Percentiles rank a stretch among this genome's conserved stretches.
Conservation (phyloP, 768 basidiomycete genomes). For the Suillus discolor region DNA sequence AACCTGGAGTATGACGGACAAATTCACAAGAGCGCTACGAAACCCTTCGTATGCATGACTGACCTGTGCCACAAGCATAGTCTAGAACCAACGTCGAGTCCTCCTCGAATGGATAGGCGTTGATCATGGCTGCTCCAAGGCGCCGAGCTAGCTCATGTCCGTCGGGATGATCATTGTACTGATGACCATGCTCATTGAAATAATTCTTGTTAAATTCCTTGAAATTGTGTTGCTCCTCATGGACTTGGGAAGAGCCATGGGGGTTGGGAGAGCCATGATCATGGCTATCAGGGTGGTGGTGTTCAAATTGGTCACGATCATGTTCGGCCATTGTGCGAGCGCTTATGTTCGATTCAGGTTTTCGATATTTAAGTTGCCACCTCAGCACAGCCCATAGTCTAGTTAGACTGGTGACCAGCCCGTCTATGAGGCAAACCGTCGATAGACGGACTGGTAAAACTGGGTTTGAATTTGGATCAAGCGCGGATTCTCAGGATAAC, state of each 20-base stretch:
- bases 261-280: background rate
- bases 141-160: slow-evolving; percentile 23
- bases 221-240: slow-evolving; percentile 10
- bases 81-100: slow-evolving; percentile 64
- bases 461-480: no score
- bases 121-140: slow-evolving; percentile 30
- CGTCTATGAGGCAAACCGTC: no score
- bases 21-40: background rate
- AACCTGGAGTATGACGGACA: slow-evolving; percentile 41
- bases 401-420: no score
- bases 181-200: slow-evolving; percentile 28
- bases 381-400: background rate
- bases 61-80: slow-evolving; percentile 76
- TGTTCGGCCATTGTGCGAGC: slow-evolving; percentile 6
- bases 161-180: slow-evolving; percentile 27
- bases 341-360: background rate
- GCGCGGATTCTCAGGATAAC: no score
- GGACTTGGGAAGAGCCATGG: background rate
- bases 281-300: background rate
- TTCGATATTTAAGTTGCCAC: background rate
- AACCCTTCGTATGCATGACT: slow-evolving; percentile 9
- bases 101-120: slow-evolving; percentile 51
- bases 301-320: background rate
- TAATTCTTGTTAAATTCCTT: slow-evolving; percentile 27
- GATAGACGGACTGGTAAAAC: no score